phyloP scores from a whole-genome alignment of 257 asterid genomes.

The Parsonsia alboflavescens region DNA sequence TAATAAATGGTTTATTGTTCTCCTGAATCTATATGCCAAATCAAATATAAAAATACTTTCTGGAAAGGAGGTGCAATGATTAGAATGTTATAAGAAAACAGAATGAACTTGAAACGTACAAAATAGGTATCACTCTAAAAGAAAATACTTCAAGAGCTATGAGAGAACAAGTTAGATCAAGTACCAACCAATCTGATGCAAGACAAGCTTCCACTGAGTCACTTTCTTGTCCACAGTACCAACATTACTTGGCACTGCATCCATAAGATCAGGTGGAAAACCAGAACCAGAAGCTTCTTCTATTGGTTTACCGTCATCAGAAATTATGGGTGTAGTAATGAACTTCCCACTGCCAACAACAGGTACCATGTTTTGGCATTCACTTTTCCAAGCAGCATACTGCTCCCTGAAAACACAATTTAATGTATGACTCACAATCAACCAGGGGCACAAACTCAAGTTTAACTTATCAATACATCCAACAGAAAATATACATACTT shows the following conservation, averaged over 20 bases:
- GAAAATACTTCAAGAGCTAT: slow-evolving; percentile 1
- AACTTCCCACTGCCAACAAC: slow-evolving; percentile 76
- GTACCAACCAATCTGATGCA: slow-evolving; percentile 82
- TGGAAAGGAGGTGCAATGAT: neutral
- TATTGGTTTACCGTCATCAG: slow-evolving; percentile 56
- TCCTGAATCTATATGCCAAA: neutral
- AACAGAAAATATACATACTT: neutral
- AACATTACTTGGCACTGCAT: slow-evolving; percentile 22
- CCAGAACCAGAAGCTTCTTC: slow-evolving; percentile 30
- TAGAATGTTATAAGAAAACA: neutral
- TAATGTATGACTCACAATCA: neutral
- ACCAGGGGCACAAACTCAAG: neutral
- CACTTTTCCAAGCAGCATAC: slow-evolving; percentile 71
- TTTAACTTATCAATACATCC: neutral
- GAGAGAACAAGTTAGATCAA: slow-evolving; percentile 19
- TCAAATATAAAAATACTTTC: neutral
- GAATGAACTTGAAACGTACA: neutral
- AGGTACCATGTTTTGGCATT: slow-evolving; percentile 70
- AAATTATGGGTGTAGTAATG: slow-evolving; percentile 54
- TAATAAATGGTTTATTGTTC: neutral
- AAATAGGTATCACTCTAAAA: neutral
- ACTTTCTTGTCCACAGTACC: slow-evolving; percentile 43
- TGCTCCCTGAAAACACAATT: slow-evolving; percentile 51
- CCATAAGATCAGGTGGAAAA: slow-evolving; percentile 16
- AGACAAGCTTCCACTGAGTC: slow-evolving; percentile 68